These are phyloP conservation scores for Leccinum arenicola DNA, from an alignment of 768 basidiomycete species.

Conservation along the genomic window DNA sequence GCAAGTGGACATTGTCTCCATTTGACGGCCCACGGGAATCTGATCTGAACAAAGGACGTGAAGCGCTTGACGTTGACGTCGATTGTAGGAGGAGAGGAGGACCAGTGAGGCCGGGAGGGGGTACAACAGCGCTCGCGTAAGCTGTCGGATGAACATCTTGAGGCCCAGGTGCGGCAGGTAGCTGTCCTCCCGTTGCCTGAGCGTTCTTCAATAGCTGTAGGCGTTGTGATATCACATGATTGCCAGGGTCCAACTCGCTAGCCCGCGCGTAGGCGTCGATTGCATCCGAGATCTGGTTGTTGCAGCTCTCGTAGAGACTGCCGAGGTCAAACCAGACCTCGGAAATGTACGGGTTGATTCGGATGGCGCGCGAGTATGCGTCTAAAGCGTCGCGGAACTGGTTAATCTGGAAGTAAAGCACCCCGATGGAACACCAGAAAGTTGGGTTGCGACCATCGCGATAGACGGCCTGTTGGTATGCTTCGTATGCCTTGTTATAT, in stretches of 20 bases:
- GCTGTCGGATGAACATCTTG: slow-evolving; percentile 97
- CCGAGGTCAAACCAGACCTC: slow-evolving; percentile 88
- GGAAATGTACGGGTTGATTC: slow-evolving; percentile 96
- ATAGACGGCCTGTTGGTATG: slow-evolving; percentile 98
- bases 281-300: slow-evolving; percentile 97
- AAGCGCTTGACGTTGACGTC: slow-evolving; percentile 19
- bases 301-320: slow-evolving; percentile 86
- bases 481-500: slow-evolving; percentile 99
- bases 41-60: slow-evolving; percentile 54
- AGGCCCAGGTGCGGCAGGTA: slow-evolving; percentile 87
- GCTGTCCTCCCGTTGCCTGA: slow-evolving; percentile 66
- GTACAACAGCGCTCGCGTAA: slow-evolving; percentile 76
- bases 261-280: slow-evolving; percentile 98
- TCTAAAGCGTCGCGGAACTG: slow-evolving; percentile 99
- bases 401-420: slow-evolving; percentile 99
- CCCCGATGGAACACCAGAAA: slow-evolving; percentile 99
- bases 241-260: slow-evolving; percentile 87
- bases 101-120: slow-evolving; percentile 65
- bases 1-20: slow-evolving; percentile 43
- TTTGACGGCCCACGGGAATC: slow-evolving; percentile 60
- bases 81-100: slow-evolving; percentile 65
- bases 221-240: slow-evolving; percentile 78
- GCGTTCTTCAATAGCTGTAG: slow-evolving; percentile 76
- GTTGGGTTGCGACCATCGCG: slow-evolving; percentile 98
- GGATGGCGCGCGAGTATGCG: slow-evolving; percentile 90